Evolutionary conservation across 176 grass and related monocot species (phyloP), one percentile per base, ranked within the genome.

Genomic region (Juncus inflexus): DNA sequence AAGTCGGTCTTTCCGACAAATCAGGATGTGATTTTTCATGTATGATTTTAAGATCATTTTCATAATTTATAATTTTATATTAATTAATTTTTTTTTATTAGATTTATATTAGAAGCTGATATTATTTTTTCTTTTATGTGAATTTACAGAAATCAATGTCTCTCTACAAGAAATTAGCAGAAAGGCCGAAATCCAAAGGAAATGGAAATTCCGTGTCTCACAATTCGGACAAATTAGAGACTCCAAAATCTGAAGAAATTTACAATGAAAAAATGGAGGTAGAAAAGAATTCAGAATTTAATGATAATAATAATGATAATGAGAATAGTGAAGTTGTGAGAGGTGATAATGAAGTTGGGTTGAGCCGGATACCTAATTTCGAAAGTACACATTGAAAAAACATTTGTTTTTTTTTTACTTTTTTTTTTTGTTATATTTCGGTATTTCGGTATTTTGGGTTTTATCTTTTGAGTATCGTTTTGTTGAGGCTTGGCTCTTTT

Each of bases 351-450:
- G 91, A 74, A 69, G 78, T 80, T 83, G 88, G 85, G 88, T 91
- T 97, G 84, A 97, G 80, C 78, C 77, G 88, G 95, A 99, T 99
- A 99, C 95, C 78, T 94, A 82, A 89, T 99, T 78, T 76, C 69
- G 83, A 86, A 99, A 99, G 69, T 99, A 99, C 95, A 99, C 95
- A 99, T 99, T 99, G 95, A 99, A 92, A 82, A 77, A 77, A 77
- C 80, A 76, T 80, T 80, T 63, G 73, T 91, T 91, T 74, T 68
- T 73, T 84, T 90, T 87, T 83, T 63, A 79, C 74, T 83, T 74
- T 37, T 63, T 62, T 79, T 66, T 9, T 11, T 41, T 8, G 16
- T 6, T 40, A 15, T 36, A 13, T 14, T 15, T 45, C 3, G 63
- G 63, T 11, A 4, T 57, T 65, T 65, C 40, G n/a, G 52, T 51